phyloP scores from a whole-genome alignment of 2,329 filamentous ascomycete genomes.

The Zymoseptoria brevis region DNA sequence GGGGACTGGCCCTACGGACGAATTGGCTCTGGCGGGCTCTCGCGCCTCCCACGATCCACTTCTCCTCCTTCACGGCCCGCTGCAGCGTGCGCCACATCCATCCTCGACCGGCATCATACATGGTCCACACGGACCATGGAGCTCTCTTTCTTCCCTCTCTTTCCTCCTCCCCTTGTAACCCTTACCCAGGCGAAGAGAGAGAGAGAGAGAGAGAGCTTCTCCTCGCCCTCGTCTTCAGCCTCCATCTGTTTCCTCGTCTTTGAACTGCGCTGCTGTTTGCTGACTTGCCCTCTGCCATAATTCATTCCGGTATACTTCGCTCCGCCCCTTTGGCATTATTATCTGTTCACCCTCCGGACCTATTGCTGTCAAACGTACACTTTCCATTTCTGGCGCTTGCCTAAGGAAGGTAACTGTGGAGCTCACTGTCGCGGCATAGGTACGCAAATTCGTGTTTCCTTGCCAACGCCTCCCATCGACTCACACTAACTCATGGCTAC shows the following conservation, averaged over 20 bases:
- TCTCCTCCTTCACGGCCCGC: neutral
- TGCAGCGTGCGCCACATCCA: neutral
- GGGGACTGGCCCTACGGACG: too few relatives aligned
- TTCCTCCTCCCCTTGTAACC: neutral
- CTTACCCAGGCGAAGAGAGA: constrained; percentile 1
- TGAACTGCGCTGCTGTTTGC: neutral
- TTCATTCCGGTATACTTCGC: neutral
- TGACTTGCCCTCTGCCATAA: neutral
- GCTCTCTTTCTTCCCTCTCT: too few relatives aligned
- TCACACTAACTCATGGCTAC: neutral
- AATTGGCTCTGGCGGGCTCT: neutral
- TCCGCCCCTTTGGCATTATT: neutral
- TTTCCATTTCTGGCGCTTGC: neutral
- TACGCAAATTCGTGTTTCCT: constrained; percentile 1
- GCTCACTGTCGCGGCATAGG: constrained; percentile 1
- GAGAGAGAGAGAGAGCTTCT: neutral
- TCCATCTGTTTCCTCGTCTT: neutral
- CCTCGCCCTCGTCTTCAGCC: neutral
- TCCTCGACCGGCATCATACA: neutral
- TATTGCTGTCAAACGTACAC: neutral
- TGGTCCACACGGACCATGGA: neutral
- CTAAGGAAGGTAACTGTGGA: neutral
- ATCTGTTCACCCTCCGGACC: neutral
- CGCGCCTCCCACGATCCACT: neutral
- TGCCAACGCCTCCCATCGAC: neutral